Evolutionary conservation across 306 rosid species (phyloP).

Genomic region (Lablab purpureus): DNA sequence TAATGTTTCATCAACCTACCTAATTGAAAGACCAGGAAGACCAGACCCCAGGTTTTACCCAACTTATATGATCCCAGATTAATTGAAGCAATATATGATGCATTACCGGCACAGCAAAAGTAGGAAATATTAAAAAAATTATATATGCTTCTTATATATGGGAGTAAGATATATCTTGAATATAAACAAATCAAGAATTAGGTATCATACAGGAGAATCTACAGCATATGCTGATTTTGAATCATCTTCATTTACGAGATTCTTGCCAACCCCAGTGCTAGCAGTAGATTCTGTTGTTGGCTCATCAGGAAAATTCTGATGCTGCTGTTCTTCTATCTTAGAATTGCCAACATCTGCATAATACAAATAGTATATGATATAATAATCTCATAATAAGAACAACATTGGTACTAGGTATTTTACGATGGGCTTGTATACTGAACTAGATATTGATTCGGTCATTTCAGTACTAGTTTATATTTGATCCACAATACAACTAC

Average conservation of each 20-base stretch:
- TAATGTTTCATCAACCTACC: neutral
- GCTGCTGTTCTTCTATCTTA: constrained; percentile 82
- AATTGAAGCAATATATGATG: neutral
- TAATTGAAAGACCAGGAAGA: constrained; percentile 22
- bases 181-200: constrained; percentile 30
- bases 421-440: neutral
- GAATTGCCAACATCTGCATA: constrained; percentile 70
- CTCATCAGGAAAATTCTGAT: constrained; percentile 74
- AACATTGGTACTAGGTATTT: neutral
- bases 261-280: constrained; percentile 75
- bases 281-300: constrained; percentile 61
- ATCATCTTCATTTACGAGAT: constrained; percentile 82
- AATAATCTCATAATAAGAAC: constrained; percentile 32
- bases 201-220: constrained; percentile 71
- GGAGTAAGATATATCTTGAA: constrained; percentile 19
- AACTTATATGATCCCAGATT: constrained; percentile 4
- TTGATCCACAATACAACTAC: constrained; percentile 20
- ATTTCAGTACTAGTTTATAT: constrained; percentile 23
- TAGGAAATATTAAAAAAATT: neutral
- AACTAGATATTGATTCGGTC: constrained; percentile 25
- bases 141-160: neutral
- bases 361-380: constrained; percentile 38
- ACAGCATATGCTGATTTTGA: constrained; percentile 67
- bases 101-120: neutral
- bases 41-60: neutral